Conservation (phyloP, 371 early-diverging fungal genomes). For the Circinella minor region DNA sequence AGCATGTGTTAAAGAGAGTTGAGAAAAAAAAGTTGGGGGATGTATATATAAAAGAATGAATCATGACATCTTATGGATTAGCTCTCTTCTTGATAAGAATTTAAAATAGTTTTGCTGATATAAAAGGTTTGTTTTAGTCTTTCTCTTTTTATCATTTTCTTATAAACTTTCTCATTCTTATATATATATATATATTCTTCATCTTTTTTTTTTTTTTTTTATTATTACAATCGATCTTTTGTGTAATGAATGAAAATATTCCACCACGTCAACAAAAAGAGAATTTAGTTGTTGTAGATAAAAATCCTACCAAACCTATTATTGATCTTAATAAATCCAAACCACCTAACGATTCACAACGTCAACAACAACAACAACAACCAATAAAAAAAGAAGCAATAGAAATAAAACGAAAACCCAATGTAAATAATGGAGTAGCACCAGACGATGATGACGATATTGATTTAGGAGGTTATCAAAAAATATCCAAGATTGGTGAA, state of each 20-base stretch:
- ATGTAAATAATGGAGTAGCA: neutral
- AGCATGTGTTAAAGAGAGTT: no score
- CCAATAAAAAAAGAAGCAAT: neutral
- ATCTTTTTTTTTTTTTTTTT: no score
- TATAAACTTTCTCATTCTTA: no score
- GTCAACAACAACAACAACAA: neutral
- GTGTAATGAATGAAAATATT: conserved; percentile 5
- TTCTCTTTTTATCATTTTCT: neutral
- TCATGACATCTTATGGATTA: no score
- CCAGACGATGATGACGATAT: conserved; percentile 15
- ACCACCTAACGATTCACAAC: neutral
- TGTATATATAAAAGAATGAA: no score
- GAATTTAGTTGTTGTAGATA: neutral
- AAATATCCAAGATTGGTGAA: conserved; percentile 95
- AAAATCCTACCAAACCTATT: neutral
- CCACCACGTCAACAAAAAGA: conserved; percentile 3
- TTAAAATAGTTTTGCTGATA: no score
- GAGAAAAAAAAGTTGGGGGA: no score
- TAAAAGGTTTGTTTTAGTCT: no score
- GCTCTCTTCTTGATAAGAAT: no score
- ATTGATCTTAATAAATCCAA: neutral
- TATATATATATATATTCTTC: neutral
- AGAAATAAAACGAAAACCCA: conserved; percentile 9
- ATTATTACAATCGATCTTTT: neutral
- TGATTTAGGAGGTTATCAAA: conserved; percentile 63